Evolutionary conservation across 2,329 filamentous ascomycete species (phyloP), one percentile per base, ranked within the genome.

Genomic region (Ceratocystis ficicola): DNA sequence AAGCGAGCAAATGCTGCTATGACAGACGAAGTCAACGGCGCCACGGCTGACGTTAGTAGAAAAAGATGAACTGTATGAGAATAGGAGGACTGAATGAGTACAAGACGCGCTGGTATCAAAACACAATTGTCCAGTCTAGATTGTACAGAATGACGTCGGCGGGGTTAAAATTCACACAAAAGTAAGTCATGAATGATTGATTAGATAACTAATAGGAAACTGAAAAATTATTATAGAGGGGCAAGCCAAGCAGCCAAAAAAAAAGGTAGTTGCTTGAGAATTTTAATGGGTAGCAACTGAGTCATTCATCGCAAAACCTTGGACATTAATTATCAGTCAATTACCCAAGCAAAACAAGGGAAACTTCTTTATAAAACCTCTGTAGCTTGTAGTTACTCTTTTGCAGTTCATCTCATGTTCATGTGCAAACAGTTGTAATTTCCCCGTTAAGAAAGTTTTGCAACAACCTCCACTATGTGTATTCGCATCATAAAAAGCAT

Each of bases 221-320:
- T 6, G 25, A 55, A 36, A 59, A 65, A 63, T 41, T 63, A 65
- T 65, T 59, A 65, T 62, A 44, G 66, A 65, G 66, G 57, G 63
- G 66, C 57, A 65, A 30, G 25, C 44, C n/a, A 5, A 25, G 36
- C 57, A 25, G 62, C 57, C 44, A 50, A 65, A 20, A 25, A 20
- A 17, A 25, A 65, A 28, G n/a, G 46, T 20, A 55, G 62, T 52
- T 36, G 44, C 28, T 59, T 32, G 5, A 8, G 28, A 15, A 32
- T 59, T 59, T 10, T 28, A 20, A 22, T 57, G 25, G 30, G 22
- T 7, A 3, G 36, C 36, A 41, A 41, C 20, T 57, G 25, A 36
- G 17, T 59, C 12, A 59, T 28, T 59, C 55, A 59, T 8, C 20
- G 17, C 28, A 59, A 20, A 59, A 25, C 12, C 55, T 25, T 4